These are phyloP conservation scores for Jamesozyma lodderae DNA, from an alignment of 805 yeast genomes.

Conservation along the genomic window DNA sequence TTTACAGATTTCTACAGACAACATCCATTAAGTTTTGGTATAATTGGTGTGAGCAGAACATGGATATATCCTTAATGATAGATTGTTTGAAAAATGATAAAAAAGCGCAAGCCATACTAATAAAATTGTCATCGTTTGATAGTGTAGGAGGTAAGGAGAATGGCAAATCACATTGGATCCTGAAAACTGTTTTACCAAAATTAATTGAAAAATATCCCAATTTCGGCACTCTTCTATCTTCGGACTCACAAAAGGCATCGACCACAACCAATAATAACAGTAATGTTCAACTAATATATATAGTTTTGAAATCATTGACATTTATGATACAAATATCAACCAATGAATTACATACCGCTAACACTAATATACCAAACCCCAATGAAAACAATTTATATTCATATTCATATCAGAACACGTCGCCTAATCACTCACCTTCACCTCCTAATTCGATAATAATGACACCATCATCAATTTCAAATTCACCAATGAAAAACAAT, in stretches of 20 bases:
- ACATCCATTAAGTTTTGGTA: slow-evolving; percentile 21
- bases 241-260: neutral
- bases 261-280: too few species aligned
- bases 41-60: slow-evolving; percentile 19
- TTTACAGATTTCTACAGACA: slow-evolving; percentile 17
- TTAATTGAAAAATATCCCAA: slow-evolving; percentile 3
- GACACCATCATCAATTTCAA: slow-evolving; percentile 5
- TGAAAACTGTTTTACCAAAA: slow-evolving; percentile 9
- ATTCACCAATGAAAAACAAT: slow-evolving; percentile 1
- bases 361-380: slow-evolving; percentile 1
- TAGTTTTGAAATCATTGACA: slow-evolving; percentile 21
- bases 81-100: slow-evolving; percentile 7
- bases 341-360: neutral
- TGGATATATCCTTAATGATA: slow-evolving; percentile 10
- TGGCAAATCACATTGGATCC: slow-evolving; percentile 13
- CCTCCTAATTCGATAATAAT: slow-evolving; percentile 1
- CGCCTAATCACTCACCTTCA: slow-evolving; percentile 1
- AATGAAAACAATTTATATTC: too few species aligned
- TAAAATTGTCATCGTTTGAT: slow-evolving; percentile 17
- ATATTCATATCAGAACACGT: neutral
- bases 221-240: neutral
- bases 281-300: slow-evolving; percentile 12
- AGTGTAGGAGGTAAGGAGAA: neutral
- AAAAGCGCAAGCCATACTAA: slow-evolving; percentile 18
- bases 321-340: slow-evolving; percentile 12